phyloP scores from a whole-genome alignment of 805 yeast genomes.

The Millerago galiae region DNA sequence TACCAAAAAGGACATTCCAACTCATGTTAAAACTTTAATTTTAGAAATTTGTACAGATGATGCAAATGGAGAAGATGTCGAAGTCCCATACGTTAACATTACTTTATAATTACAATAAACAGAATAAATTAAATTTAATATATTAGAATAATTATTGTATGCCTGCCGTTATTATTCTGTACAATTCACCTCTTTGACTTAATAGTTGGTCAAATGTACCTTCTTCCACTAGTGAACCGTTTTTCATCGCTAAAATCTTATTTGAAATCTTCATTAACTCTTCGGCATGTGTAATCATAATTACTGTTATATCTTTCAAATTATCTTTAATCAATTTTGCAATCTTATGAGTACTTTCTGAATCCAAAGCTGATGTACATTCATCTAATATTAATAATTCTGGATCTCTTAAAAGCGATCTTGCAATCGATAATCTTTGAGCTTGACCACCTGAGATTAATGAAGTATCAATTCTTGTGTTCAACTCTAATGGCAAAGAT shows the following conservation, averaged over 20 bases:
- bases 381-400: slow-evolving; percentile 66
- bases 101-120: slow-evolving; percentile 29
- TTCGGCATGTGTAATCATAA: slow-evolving; percentile 70
- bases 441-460: slow-evolving; percentile 85
- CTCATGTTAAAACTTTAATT: slow-evolving; percentile 69
- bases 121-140: neutral
- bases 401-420: slow-evolving; percentile 71
- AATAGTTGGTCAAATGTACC: slow-evolving; percentile 33
- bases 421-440: slow-evolving; percentile 77
- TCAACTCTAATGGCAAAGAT: slow-evolving; percentile 49
- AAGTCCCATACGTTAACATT: slow-evolving; percentile 81
- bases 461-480: slow-evolving; percentile 47
- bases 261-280: slow-evolving; percentile 59
- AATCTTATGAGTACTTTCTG: slow-evolving; percentile 48
- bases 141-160: neutral
- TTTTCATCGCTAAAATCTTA: slow-evolving; percentile 38
- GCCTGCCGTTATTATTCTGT: slow-evolving; percentile 25
- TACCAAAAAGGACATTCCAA: slow-evolving; percentile 73
- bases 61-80: slow-evolving; percentile 88
- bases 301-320: slow-evolving; percentile 37
- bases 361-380: slow-evolving; percentile 82
- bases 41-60: slow-evolving; percentile 93
- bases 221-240: slow-evolving; percentile 42
- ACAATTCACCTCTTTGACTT: slow-evolving; percentile 24
- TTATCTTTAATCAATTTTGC: slow-evolving; percentile 37